A percentile compares a stretch with the other conserved stretches of the same genome.
Evolutionary conservation across 768 basidiomycete species (phyloP).

Genomic region (Boletales sp.): DNA sequence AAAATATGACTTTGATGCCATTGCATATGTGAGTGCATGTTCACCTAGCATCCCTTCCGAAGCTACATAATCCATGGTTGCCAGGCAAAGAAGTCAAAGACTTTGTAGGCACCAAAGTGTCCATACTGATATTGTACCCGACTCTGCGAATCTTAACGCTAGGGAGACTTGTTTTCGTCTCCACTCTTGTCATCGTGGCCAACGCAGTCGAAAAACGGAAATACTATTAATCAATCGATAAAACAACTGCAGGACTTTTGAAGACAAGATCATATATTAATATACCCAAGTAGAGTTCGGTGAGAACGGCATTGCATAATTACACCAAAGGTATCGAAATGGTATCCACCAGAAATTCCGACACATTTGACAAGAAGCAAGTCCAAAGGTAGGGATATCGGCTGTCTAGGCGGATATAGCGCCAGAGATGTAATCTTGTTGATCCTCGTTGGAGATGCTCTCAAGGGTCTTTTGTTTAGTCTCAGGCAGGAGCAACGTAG

Average conservation of each 20-base stretch:
- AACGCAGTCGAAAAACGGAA: no score
- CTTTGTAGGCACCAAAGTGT: constrained; percentile 11
- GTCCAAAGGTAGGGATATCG: neutral
- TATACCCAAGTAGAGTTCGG: neutral
- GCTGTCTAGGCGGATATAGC: constrained; percentile 9
- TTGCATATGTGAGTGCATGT: constrained; percentile 68
- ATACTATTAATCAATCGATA: no score
- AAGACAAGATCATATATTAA: no score
- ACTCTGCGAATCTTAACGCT: no score
- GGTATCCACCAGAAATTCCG: neutral
- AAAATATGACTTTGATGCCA: constrained; percentile 78
- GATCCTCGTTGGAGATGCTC: constrained; percentile 70
- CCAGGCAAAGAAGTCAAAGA: constrained; percentile 37
- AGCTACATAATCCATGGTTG: neutral
- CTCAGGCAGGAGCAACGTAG: constrained; percentile 77
- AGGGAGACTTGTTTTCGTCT: no score
- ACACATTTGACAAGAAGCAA: neutral
- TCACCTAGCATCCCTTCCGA: neutral
- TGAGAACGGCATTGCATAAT: constrained; percentile 5
- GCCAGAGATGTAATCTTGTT: constrained; percentile 52
- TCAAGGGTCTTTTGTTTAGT: constrained; percentile 67
- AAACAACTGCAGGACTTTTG: no score
- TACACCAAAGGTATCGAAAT: constrained; percentile 2
- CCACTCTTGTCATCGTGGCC: no score
- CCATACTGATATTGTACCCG: neutral